A percentile compares a stretch with the other conserved stretches of the same genome.
Evolutionary conservation across 2,329 filamentous ascomycete species (phyloP).

Genomic region (Fusarium solani-melongenae): DNA sequence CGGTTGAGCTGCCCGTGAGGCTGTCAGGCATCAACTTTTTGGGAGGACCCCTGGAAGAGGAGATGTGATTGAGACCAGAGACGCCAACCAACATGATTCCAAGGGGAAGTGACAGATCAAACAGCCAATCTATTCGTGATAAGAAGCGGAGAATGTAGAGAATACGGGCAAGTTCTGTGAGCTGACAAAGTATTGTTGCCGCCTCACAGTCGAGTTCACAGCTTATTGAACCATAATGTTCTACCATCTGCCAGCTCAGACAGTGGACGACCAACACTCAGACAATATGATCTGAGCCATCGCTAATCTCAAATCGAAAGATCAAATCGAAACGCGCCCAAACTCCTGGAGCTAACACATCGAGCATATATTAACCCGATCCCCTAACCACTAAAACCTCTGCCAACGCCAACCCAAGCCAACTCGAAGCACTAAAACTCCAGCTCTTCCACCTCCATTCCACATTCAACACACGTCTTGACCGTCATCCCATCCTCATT

Average conservation of each 20-base stretch:
- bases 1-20: slow-evolving; percentile 30
- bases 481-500: slow-evolving; percentile 78
- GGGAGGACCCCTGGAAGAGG: slow-evolving; percentile 21
- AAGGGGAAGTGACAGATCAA: slow-evolving; percentile 2
- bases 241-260: not conserved
- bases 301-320: not conserved
- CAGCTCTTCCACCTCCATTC: slow-evolving; percentile 82
- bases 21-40: slow-evolving; percentile 44
- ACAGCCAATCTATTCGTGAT: not conserved
- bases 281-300: not conserved
- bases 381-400: not conserved
- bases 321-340: not conserved
- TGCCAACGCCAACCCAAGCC: not conserved
- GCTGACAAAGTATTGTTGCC: not conserved
- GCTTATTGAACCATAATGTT: not conserved
- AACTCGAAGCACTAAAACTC: slow-evolving; percentile 61
- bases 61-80: not conserved
- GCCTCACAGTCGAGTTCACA: not conserved
- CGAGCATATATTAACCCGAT: not conserved
- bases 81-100: not conserved
- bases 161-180: not conserved
- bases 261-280: not conserved
- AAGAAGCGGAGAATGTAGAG: not conserved
- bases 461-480: slow-evolving; percentile 82
- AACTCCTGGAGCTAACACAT: not conserved